These are phyloP conservation scores for Jacaranda copaia DNA, from an alignment of 257 asterid species.

Conservation along the genomic window DNA sequence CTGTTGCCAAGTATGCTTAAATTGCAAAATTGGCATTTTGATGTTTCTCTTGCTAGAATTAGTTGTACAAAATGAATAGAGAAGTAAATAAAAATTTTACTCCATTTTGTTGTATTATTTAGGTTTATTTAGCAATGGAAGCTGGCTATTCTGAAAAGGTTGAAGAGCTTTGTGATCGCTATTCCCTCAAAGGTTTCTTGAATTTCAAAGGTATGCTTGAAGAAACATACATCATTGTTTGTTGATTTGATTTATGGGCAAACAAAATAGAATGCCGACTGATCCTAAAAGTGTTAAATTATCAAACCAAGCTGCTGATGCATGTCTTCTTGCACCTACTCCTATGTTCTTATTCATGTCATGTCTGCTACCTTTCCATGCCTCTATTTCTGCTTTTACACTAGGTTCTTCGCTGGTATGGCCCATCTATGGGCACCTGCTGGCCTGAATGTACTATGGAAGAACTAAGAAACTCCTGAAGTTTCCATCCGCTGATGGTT, in stretches of 20 bases:
- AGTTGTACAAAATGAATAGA: constrained; percentile 3
- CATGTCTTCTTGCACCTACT: constrained; percentile 10
- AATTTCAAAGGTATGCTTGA: constrained; percentile 66
- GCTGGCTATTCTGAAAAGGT: constrained; percentile 95
- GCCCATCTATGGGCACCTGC: background rate
- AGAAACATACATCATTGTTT: constrained; percentile 2
- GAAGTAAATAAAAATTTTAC: constrained; percentile 21
- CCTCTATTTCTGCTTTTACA: background rate
- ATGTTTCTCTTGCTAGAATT: constrained; percentile 14
- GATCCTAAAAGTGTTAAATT: background rate
- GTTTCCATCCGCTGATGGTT: background rate
- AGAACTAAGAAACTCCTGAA: background rate
- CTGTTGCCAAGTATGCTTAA: constrained; percentile 1
- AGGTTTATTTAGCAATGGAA: constrained; percentile 98
- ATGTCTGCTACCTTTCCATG: constrained; percentile 18
- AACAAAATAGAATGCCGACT: constrained; percentile 18
- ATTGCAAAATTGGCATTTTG: constrained; percentile 16
- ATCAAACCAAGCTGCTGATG: constrained; percentile 4
- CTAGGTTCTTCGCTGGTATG: constrained; percentile 5
- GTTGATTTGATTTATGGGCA: constrained; percentile 24
- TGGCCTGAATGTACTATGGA: background rate
- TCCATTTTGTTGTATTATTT: constrained; percentile 24
- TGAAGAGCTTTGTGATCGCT: constrained; percentile 86
- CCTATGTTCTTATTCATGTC: constrained; percentile 17
- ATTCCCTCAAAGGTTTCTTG: constrained; percentile 78